These are phyloP conservation scores for Podospora tetraspora DNA, from an alignment of 495 filamentous ascomycete genomes.

Conservation along the genomic window DNA sequence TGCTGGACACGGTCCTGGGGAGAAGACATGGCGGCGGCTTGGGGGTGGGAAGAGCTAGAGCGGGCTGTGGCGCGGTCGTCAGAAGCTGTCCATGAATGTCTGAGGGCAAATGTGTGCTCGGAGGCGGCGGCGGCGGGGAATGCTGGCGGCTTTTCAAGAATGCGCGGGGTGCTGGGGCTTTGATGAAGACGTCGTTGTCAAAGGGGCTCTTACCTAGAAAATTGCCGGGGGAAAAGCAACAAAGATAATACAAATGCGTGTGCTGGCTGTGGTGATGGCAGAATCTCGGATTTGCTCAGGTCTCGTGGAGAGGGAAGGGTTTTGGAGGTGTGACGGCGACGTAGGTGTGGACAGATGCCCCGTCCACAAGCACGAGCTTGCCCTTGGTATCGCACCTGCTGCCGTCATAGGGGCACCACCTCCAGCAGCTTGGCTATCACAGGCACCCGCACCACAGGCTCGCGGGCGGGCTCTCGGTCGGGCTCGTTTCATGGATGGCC, in stretches of 20 bases:
- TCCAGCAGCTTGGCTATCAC: not conserved
- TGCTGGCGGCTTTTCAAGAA: not conserved
- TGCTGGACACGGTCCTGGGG: constrained; percentile 85
- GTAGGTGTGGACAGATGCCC: not conserved
- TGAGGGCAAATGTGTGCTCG: not conserved
- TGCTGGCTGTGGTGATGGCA: not conserved
- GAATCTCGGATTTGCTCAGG: not conserved
- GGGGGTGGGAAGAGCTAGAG: constrained; percentile 12
- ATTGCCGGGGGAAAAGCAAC: not conserved
- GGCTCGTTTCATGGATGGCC: not conserved
- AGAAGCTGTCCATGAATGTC: constrained; percentile 6
- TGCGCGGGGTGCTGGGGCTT: not conserved
- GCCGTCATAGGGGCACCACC: not conserved
- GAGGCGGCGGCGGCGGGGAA: constrained; percentile 1
- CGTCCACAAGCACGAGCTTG: not conserved
- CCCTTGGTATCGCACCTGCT: not conserved
- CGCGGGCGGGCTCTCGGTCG: not conserved
- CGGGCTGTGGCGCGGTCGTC: constrained; percentile 9
- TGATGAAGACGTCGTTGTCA: not conserved
- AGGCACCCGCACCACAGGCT: not conserved
- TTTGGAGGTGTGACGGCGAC: not conserved
- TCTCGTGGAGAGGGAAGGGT: not conserved
- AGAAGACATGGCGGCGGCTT: constrained; percentile 56
- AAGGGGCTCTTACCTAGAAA: not conserved
- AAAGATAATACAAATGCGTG: not conserved